These are phyloP conservation scores for Scutellaria barbata DNA, from an alignment of 257 asterid genomes.

Conservation along the genomic window DNA sequence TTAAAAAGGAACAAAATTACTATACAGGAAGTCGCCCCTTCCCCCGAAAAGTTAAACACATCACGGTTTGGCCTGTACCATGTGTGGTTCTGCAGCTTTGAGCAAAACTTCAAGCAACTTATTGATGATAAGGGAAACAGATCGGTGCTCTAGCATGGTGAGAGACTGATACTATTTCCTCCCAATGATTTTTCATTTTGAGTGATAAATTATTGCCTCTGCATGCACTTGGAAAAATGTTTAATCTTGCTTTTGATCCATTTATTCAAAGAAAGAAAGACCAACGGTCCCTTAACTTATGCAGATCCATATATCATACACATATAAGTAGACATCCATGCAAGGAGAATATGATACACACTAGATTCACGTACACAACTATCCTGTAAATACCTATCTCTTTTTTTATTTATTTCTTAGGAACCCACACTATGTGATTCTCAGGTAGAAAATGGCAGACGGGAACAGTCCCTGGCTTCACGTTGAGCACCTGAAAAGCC, in stretches of 20 bases:
- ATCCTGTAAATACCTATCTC: conserved; percentile 1
- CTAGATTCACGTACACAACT: conserved; percentile 11
- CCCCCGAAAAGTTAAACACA: no score
- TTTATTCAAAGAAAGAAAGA: conserved; percentile 17
- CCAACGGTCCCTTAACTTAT: conserved; percentile 5
- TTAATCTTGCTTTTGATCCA: conserved; percentile 5
- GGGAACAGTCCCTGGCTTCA: conserved; percentile 82
- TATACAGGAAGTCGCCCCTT: no score
- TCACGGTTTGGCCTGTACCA: no score
- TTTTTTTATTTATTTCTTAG: conserved; percentile 24
- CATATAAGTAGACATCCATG: background rate
- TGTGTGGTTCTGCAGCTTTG: no score
- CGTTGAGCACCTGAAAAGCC: conserved; percentile 90
- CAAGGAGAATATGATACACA: conserved; percentile 22
- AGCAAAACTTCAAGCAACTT: no score
- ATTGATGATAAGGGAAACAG: no score
- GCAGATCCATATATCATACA: conserved; percentile 31
- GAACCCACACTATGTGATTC: conserved; percentile 88
- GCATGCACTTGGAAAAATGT: background rate
- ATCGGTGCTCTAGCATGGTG: background rate
- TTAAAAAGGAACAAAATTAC: no score
- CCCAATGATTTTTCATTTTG: background rate
- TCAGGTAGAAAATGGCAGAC: conserved; percentile 92
- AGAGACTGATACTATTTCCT: background rate
- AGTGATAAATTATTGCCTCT: background rate